These are phyloP conservation scores for Ilyonectria robusta DNA, from an alignment of 2,329 filamentous ascomycete genomes.

Conservation along the genomic window DNA sequence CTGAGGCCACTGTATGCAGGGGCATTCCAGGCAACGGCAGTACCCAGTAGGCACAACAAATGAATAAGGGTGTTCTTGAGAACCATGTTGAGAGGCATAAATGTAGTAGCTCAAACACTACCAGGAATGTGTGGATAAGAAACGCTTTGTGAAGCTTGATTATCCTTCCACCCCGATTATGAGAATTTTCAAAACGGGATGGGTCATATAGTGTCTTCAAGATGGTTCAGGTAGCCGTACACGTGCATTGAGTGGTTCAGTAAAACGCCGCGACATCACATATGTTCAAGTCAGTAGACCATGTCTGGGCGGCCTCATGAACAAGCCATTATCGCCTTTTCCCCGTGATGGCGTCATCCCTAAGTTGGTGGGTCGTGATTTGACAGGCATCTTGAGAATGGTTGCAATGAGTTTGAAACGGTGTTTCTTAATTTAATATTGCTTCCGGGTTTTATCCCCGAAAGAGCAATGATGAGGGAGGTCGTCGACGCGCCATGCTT, in stretches of 20 bases:
- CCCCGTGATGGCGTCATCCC: background rate
- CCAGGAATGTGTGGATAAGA: background rate
- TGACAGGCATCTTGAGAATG: background rate
- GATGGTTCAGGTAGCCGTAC: background rate
- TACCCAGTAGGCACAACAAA: background rate
- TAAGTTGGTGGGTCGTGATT: background rate
- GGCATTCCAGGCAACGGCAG: conserved; percentile 33
- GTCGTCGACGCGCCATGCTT: background rate
- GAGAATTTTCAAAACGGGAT: background rate
- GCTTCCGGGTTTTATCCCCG: background rate
- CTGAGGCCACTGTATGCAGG: conserved; percentile 58
- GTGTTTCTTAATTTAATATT: background rate
- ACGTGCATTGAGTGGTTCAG: background rate
- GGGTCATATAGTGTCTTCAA: background rate
- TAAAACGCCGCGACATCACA: background rate
- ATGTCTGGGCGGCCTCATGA: background rate
- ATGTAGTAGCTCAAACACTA: background rate
- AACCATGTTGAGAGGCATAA: background rate
- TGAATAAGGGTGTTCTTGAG: background rate
- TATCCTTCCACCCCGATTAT: background rate
- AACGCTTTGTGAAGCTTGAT: background rate
- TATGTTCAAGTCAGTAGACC: background rate
- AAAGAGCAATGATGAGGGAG: background rate
- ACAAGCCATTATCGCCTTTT: background rate
- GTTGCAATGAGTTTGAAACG: background rate